Evolutionary conservation across 2,329 filamentous ascomycete species (phyloP).

Genomic region (Phaeosphaeria sp.): DNA sequence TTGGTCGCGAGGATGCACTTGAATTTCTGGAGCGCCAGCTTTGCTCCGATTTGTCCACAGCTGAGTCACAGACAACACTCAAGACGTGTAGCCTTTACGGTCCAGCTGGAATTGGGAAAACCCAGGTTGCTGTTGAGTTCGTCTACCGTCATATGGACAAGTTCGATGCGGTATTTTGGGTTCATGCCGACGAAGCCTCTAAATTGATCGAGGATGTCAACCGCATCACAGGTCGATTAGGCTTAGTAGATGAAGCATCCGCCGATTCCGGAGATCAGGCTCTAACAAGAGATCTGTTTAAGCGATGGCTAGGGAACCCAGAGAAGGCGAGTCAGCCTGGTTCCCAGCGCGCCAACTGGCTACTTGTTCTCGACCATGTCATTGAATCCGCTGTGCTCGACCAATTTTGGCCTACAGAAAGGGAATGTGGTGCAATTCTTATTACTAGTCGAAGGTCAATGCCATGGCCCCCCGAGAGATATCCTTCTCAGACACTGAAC

Average conservation of each 20-base stretch:
- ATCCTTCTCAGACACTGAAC: neutral
- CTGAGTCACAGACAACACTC: neutral
- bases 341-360: neutral
- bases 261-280: neutral
- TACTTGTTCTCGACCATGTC: neutral
- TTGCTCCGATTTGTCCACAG: neutral
- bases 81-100: neutral
- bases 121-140: neutral
- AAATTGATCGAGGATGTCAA: neutral
- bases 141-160: neutral
- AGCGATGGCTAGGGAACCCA: neutral
- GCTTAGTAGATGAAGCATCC: neutral
- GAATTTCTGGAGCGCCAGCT: neutral
- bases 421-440: neutral
- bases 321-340: neutral
- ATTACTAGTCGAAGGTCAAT: neutral
- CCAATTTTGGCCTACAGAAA: neutral
- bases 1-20: neutral
- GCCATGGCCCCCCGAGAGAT: neutral
- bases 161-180: neutral
- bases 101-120: neutral
- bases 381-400: neutral
- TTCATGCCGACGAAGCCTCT: neutral
- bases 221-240: neutral
- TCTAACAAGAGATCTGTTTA: neutral